Percentiles rank a stretch among this genome's conserved stretches.
Evolutionary conservation across 352 stramenopile species (phyloP).

Genomic region (Pythium aquatile): DNA sequence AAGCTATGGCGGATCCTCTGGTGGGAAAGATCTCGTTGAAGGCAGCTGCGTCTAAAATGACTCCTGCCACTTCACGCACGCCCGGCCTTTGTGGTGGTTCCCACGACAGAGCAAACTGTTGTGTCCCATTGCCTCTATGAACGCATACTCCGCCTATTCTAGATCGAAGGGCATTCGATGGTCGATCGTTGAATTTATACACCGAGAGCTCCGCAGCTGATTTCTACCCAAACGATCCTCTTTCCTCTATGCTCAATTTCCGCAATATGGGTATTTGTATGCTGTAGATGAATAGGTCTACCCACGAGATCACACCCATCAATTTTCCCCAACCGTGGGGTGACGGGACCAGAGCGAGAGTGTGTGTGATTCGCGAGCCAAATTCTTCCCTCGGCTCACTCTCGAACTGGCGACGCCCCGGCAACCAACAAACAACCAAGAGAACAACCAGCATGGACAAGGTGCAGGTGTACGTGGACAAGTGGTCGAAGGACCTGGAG

Average conservation of each 20-base stretch:
- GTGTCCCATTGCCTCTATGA: constrained; percentile 1
- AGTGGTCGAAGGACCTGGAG: constrained; percentile 85
- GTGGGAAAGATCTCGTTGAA: background rate
- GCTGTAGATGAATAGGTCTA: background rate
- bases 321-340: constrained; percentile 25
- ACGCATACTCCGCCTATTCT: background rate
- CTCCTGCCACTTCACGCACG: background rate
- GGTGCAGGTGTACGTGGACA: constrained; percentile 81
- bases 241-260: background rate
- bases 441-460: constrained; percentile 57
- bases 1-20: background rate
- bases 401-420: constrained; percentile 28
- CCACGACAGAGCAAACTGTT: background rate
- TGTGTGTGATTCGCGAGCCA: constrained; percentile 25
- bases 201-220: constrained; percentile 8
- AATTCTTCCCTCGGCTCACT: constrained; percentile 24
- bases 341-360: constrained; percentile 14
- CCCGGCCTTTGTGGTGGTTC: background rate
- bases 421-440: constrained; percentile 20
- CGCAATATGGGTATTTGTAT: background rate
- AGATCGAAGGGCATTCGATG: constrained; percentile 4
- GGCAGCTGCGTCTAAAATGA: background rate
- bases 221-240: background rate
- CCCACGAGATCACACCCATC: background rate
- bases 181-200: constrained; percentile 11